Base-by-base conservation (phyloP, 2,329 filamentous ascomycete species). In the Fusarium irregulare region DNA sequence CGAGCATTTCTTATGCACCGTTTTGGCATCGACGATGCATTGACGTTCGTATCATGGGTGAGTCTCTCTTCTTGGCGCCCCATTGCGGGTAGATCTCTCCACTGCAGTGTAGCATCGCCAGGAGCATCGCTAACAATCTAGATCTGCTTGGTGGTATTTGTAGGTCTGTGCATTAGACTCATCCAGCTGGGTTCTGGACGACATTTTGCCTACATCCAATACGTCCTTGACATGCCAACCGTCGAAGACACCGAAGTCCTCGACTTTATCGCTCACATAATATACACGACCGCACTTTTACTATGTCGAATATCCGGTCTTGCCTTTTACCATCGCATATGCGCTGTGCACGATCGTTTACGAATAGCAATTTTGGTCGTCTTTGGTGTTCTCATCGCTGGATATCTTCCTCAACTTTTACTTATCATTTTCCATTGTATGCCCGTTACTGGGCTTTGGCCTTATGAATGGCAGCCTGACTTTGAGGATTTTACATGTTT, bases 381-480 rank as follows among this genome's bases (percentile, higher is more conserved):
- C 2, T 76, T 78, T 21, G 78, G 71, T 5, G 64, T 83, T 34
- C 71, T 86, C 21, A 67, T 82, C 34, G 79, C 77, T 9, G 82
- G 81, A 1, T 86, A 80, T 50, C 62, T 87, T 3, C 81, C 84
- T 0, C 85, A 87, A 60, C 76, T 87, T 14, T 78, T 85, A 27
- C 78, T 87, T 4, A 76, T 87, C 49, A 78, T 87, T 59, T 85
- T 87, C 64, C 85, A 87, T 73, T 87, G 85, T 61, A 73, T 70
- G 3, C 85, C 85, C 0, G 83, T 86, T 1, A 87, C 85, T 1
- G 83, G 79, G 0, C 74, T 84, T 4, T 87, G 85, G 85, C 85
- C 85, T 0, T 87, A 87, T 56, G 78, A 75, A 2, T 87, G 81
- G 78, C 83, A 87, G 67, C 71, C 76, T 0, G 79, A 79, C 12